Base-by-base conservation (phyloP, 2,329 filamentous ascomycete species). In the Talaromyces pinophilus region DNA sequence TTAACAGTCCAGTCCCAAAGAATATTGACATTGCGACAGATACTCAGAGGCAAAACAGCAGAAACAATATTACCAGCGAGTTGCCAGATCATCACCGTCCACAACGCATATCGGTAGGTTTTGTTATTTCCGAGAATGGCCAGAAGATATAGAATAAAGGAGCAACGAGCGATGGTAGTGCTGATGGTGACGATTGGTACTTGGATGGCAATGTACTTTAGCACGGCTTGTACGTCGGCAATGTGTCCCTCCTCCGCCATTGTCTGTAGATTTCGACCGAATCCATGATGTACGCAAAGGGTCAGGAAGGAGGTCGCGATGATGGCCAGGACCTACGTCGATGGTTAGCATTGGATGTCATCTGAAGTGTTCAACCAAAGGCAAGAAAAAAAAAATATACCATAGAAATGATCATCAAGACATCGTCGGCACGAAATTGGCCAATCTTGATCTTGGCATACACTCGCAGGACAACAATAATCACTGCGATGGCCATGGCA, bases 91-190 rank as follows among this genome's bases (percentile, higher is more conserved):
- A 64, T 64, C 22, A 73, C 61, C 2, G 50, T 19, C 72, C 71
- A 73, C 22, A 73, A 35, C 5, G 69, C 63, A 4, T 68, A 59
- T 25, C 68, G 59, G 3, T 73, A 67, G 15, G 63, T 68, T 59
- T 54, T 61, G n/a, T 57, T 70, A 10, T 68, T 69, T 11, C 64
- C 71, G 2, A 73, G 68, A 15, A 73, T 61, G 8, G 65, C 68
- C 13, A 70, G 55, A 22, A 73, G 30, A 30, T 71, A 73, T 15
- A 72, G 40, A 40, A 73, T 72, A 11, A 73, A 73, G 4, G 72
- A 46, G 57, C 57, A 60, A 2, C 57, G 57, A 25, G 57, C 57
- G 57, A 30, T n/a, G 38, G 57, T 60, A 19, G 57, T 60, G 40
- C 57, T 60, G 40, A 60, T 30, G 17, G 57, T 60, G 25, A 60